Conservation (phyloP, 495 filamentous ascomycete species). For the Hypomontagnella submonticulosa region DNA sequence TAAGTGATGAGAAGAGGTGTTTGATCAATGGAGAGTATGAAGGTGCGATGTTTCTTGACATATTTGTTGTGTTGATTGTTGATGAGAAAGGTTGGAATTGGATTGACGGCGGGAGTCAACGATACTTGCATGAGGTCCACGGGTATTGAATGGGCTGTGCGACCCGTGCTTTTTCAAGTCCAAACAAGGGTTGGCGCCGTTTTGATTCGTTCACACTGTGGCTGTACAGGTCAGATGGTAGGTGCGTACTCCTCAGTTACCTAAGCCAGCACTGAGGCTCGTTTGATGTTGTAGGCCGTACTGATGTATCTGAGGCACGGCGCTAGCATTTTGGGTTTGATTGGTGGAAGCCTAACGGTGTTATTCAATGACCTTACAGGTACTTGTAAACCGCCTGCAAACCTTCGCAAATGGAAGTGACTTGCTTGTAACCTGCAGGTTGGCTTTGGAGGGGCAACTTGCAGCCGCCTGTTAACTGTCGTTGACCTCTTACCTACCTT, state of each 20-base stretch:
- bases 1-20: conserved; percentile 10
- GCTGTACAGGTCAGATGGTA: too few relatives aligned
- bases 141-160: too few relatives aligned
- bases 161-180: too few relatives aligned
- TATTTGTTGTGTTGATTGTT: conserved; percentile 37
- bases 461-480: conserved; percentile 8
- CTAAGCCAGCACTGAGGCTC: too few relatives aligned
- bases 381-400: background rate
- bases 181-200: too few relatives aligned
- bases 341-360: too few relatives aligned
- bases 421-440: background rate
- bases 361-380: background rate
- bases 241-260: too few relatives aligned
- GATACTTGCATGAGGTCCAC: background rate
- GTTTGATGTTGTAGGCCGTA: too few relatives aligned
- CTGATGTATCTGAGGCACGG: too few relatives aligned
- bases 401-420: background rate
- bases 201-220: too few relatives aligned
- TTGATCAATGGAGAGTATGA: conserved; percentile 13
- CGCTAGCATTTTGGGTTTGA: too few relatives aligned
- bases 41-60: conserved; percentile 17
- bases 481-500: background rate
- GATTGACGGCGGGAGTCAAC: conserved; percentile 12
- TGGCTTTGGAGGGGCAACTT: conserved; percentile 13
- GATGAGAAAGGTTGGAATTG: conserved; percentile 30